Base-by-base conservation (phyloP, 1,284 basidiomycete genomes). In the Leccinum subrobustum region DNA sequence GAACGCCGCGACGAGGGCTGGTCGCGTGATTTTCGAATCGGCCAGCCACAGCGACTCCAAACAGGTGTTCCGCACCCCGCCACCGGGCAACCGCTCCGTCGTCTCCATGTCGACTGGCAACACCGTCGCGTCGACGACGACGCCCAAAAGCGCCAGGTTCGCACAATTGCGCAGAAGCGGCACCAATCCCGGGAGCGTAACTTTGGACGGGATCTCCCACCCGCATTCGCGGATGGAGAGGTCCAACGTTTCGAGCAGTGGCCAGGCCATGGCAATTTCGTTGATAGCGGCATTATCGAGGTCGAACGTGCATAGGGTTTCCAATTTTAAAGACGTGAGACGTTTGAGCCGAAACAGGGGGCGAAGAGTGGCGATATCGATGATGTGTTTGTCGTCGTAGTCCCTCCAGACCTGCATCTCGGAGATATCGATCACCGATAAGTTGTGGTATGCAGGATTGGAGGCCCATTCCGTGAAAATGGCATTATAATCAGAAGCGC, bases 341-440 rank as follows among this genome's bases (percentile, higher is more conserved):
- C 52, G 62, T 8, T 59, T 59, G 54, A 72, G 64, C 8, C 58
- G 60, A 44, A 70, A 69, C n/a, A 70, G 68, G 4, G 70, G 71
- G 6, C 64, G 70, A 5, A 70, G 64, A 23, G 31, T 55, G 47
- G 62, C 6, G 23, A 72, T 63, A 9, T 70, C 63, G 7, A 73
- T 72, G 58, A 70, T 67, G 27, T 70, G 69, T 35, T 73, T 73
- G 50, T 73, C 65, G 55, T 71, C 69, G 1, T 71, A 73, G 56
- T 70, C 68, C 18, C 62, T 60, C 62, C 69, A 71, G 53, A 73
- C 64, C 37, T 64, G 68, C 69, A 70, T 73, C 44, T 71, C 71
- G 33, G 68, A 72, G 6, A 70, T 71, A 31, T 70, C 71, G 56
- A 70, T 67, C 16, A 59, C 37, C 11, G 68, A 71, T 4, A 73